phyloP scores from a whole-genome alignment of 495 filamentous ascomycete species.

The Apiosordaria backusii region DNA sequence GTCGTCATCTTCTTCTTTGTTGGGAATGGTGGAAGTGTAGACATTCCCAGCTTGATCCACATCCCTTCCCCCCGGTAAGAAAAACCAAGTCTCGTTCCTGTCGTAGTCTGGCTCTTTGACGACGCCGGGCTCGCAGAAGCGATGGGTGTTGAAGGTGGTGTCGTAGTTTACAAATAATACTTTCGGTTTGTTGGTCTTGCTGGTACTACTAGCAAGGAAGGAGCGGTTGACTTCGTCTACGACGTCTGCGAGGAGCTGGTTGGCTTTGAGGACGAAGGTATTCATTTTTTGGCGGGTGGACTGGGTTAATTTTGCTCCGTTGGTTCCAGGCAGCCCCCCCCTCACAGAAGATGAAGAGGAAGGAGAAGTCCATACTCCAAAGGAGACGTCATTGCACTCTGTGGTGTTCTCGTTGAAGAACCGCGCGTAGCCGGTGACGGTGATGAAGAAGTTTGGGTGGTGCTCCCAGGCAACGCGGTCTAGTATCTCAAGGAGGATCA shows the following conservation, averaged over 20 bases:
- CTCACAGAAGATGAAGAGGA: neutral
- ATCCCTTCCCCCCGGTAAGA: conserved; percentile 42
- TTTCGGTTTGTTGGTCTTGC: conserved; percentile 17
- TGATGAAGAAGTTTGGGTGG: conserved; percentile 36
- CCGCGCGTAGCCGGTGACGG: conserved; percentile 45
- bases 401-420: conserved; percentile 48
- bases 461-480: conserved; percentile 39
- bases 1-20: conserved; percentile 6
- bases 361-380: conserved; percentile 32
- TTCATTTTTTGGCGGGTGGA: conserved; percentile 37
- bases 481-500: conserved; percentile 40
- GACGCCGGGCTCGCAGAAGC: conserved; percentile 47
- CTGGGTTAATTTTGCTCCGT: conserved; percentile 32
- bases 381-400: conserved; percentile 39
- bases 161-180: conserved; percentile 46
- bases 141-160: conserved; percentile 40
- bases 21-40: neutral
- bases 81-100: conserved; percentile 46
- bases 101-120: conserved; percentile 38
- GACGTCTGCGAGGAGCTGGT: conserved; percentile 30
- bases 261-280: conserved; percentile 37
- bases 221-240: conserved; percentile 31
- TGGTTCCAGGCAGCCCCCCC: conserved; percentile 12
- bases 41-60: conserved; percentile 19
- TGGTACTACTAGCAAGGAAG: conserved; percentile 11